Evolutionary conservation across 1,139 yeast species (phyloP), one percentile per base, ranked within the genome.

Genomic region (Lodderomyces beijingensis): DNA sequence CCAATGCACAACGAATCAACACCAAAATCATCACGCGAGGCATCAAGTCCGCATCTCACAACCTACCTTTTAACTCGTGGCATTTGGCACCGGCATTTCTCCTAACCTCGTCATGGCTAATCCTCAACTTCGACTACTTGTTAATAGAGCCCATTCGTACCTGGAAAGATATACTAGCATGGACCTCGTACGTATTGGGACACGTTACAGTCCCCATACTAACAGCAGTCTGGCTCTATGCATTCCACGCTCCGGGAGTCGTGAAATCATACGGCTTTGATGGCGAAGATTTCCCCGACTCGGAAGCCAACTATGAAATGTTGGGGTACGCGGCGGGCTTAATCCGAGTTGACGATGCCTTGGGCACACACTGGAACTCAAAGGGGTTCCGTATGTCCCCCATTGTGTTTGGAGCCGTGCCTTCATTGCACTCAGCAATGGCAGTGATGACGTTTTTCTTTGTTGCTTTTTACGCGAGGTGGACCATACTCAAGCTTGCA

Each of bases 261-360:
- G 36, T 77, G 9, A 74, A 68, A 41, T 59, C 64, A 42, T 79
- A 77, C 43, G 86, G 87, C 2, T 35, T 65, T 14, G 65, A 79
- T 46, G 82, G 83, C 3, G 67, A 70, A 22, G 67, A 74, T 39
- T 65, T 70, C 29, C 50, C 51, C 0, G n/a, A n/a, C n/a, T n/a
- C n/a, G n/a, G n/a, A n/a, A n/a, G 80, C 79, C 1, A 62, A 67
- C 45, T 79, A 79, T 50, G 74, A 71, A 25, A 73, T 74, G 63
- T 74, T 74, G 3, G 86, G 86, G 5, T 79, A 74, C 49, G 83
- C 85, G 1, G 87, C 86, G 3, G 86, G 86, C 2, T 58, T 79
- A 32, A 73, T 77, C 4, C 55, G 86, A 38, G 79, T 77, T n/a
- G 84, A 79, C 45, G 52, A 68, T 19, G 77, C 77, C 11, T 51